Evolutionary conservation across 2,329 filamentous ascomycete species (phyloP).

Genomic region (Fusarium tjaetaba): DNA sequence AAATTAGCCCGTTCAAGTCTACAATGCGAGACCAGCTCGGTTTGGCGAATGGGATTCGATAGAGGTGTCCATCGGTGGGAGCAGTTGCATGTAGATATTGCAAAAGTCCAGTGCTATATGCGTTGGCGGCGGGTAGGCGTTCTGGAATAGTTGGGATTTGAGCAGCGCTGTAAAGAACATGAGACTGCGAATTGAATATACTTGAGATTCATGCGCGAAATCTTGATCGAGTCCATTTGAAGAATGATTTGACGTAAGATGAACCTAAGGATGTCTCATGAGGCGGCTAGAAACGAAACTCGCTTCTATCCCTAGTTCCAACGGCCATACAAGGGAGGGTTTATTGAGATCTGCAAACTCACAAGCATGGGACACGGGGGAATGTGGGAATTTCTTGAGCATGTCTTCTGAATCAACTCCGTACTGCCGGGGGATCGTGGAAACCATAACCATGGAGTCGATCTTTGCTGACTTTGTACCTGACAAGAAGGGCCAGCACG

Average conservation of each 20-base stretch:
- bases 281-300: constrained; percentile 8
- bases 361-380: background rate
- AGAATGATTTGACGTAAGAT: constrained; percentile 1
- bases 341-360: constrained; percentile 39
- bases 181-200: constrained; percentile 6
- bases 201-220: background rate
- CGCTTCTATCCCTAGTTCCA: constrained; percentile 4
- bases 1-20: background rate
- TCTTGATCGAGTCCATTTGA: constrained; percentile 2
- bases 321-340: constrained; percentile 22
- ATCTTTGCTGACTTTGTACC: constrained; percentile 18
- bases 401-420: background rate
- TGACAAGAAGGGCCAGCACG: constrained; percentile 8
- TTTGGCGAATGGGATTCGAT: constrained; percentile 12
- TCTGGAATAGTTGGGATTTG: constrained; percentile 40
- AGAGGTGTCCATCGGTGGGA: constrained; percentile 10
- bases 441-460: constrained; percentile 5
- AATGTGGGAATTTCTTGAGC: background rate
- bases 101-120: constrained; percentile 39
- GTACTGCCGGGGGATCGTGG: background rate
- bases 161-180: constrained; percentile 30
- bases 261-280: constrained; percentile 7
- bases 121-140: constrained; percentile 42
- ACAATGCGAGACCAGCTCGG: constrained; percentile 11
- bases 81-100: constrained; percentile 31